Base-by-base conservation (phyloP, 2,329 filamentous ascomycete species). In the Fusarium sp. region DNA sequence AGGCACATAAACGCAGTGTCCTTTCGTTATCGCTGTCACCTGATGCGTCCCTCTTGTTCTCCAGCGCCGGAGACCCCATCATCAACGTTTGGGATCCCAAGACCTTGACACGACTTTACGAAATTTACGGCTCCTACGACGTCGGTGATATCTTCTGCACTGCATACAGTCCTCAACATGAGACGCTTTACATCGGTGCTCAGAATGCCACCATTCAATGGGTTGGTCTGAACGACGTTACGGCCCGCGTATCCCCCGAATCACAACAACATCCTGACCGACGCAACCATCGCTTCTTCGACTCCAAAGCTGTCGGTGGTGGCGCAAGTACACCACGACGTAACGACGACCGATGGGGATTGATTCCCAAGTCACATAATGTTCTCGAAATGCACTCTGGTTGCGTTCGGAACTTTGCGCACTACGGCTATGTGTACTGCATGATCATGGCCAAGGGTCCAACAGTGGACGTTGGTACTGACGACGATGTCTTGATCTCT, bases 121-220 rank as follows among this genome's bases (percentile, higher is more conserved):
- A 96, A 67, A 92, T 98, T 65, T 97, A 97, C 82, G 96, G 94
- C 66, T 91, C 90, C 48, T 95, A 97, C 79, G 96, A 98, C 73
- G 92, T 97, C 40, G 96, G 96, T 62, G 96, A 99, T 80, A 89
- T 99, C 61, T 98, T 98, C 78, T 97, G 93, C 71, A 90, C 97
- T n/a, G 91, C 91, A 2, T 97, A 97, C 78, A 97, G 94, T 6
- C 82, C 88, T 8, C 86, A 89, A 70, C 84, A 93, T 73, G 87
- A 95, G 70, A 97, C 92, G 0, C 86, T 97, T 6, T 98, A 97
- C 77, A 87, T 97, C 43, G 96, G 96, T 58, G 93, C 94, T 1
- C 96, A 98, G 76, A 97, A 98, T 75, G 96, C 94, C 9, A 93
- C 91, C 39, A 96, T 97, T 52, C 94, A 97, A 84, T 99, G 96